Base-by-base conservation (phyloP, 2,329 filamentous ascomycete species). In the Tolypocladium ovalisporum region DNA sequence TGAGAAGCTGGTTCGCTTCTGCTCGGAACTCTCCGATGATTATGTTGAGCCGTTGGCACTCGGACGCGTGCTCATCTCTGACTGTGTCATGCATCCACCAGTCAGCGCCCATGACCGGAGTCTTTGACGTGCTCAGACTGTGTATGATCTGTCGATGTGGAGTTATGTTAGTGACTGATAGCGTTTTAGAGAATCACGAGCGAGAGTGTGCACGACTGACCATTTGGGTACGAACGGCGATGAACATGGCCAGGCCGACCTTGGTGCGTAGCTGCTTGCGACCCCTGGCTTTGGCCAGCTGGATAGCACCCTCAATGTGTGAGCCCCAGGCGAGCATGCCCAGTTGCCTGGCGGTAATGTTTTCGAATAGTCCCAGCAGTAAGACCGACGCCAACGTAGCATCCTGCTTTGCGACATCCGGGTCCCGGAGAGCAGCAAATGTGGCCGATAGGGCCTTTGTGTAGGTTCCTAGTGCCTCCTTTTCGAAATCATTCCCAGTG, bases 291-390 rank as follows among this genome's bases (percentile, higher is more conserved):
- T 80, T 82, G 56, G 83, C 80, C 1, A 86, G 71, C 61, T 83
- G 79, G 36, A 85, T 78, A n/a, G 83, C 83, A 3, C 82, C 83
- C 59, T 85, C 80, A n/a, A 82, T 78, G 62, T 86, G 83, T 12
- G 82, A 82, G 4, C 81, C 81, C 83, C 83, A 86, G 1, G 82
- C 81, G 57, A 79, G 71, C 65, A 79, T 78, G 37, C 77, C 79
- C 54, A 80, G 69, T 55, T 80, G 76, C 58, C 77, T 79, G 15
- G 80, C 78, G 0, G 78, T 78, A 51, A 85, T 83, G 57, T 76
- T 81, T 70, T 86, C 84, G 59, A 83, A 87, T 27, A 85, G 71
- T 0, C 82, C 80, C 32, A 87, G 66, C 58, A 86, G 69, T 36
- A 87, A 68, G 19, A 86, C 81, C 0, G 83, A 76, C 2, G 80